A percentile compares a stretch with the other conserved stretches of the same genome.
Conservation (phyloP, 1,139 yeast genomes). For the Diutina neorugosa region DNA sequence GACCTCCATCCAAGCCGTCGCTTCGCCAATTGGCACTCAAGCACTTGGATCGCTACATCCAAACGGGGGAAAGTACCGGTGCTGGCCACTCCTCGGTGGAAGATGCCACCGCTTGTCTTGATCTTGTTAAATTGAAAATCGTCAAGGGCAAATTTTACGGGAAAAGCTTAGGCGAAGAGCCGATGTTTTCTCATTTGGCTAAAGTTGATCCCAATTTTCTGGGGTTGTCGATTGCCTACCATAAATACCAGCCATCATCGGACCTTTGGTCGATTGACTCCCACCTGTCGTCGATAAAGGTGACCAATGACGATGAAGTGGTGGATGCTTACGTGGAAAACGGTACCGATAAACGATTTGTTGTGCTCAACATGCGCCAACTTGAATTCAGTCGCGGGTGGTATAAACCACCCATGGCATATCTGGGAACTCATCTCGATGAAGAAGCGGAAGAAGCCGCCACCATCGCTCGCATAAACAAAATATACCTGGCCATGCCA, state of each 20-base stretch:
- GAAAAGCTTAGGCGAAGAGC: constrained; percentile 23
- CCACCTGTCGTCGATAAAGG: constrained; percentile 20
- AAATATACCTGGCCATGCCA: constrained; percentile 44
- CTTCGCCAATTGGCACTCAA: constrained; percentile 53
- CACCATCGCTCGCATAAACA: constrained; percentile 21
- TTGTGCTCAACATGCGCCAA: constrained; percentile 47
- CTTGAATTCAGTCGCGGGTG: constrained; percentile 34
- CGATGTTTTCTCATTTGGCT: constrained; percentile 18
- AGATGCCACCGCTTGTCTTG: constrained; percentile 75
- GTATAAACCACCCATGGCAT: constrained; percentile 9
- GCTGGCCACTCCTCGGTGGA: constrained; percentile 79
- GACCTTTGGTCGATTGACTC: constrained; percentile 4
- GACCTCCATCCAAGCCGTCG: constrained; percentile 72
- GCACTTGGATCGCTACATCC: constrained; percentile 49
- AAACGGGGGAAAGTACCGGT: constrained; percentile 35
- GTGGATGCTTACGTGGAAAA: constrained; percentile 27
- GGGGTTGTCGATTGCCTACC: constrained; percentile 30
- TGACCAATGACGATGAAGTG: constrained; percentile 48
- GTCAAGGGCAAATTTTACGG: constrained; percentile 61
- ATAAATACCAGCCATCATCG: constrained; percentile 10
- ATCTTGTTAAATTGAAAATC: constrained; percentile 59
- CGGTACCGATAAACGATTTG: constrained; percentile 28
- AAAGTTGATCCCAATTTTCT: constrained; percentile 15
- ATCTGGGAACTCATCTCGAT: constrained; percentile 7
- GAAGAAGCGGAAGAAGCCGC: constrained; percentile 3